Evolutionary conservation across 805 yeast species (phyloP), one percentile per base, ranked within the genome.

Genomic region (Yamadazyma sp.): DNA sequence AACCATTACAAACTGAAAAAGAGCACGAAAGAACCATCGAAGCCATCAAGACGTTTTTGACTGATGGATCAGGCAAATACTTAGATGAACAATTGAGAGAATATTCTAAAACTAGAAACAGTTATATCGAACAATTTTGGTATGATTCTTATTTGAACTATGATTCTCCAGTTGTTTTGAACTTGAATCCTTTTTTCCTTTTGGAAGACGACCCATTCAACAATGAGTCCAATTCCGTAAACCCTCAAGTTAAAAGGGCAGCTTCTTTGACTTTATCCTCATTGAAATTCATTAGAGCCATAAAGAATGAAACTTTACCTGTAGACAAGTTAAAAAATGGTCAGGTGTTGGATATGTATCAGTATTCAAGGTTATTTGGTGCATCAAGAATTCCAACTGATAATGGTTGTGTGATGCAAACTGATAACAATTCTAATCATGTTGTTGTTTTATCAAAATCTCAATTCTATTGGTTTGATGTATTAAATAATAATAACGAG

Each of bases 401-500:
- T 23, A 70, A 73, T 15, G 94, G 95, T 3, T 88, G 97, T 58
- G 77, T 84, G 37, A 78, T 88, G 80, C 95, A 87, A 58, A 75
- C 86, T 1, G 95, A 86, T 57, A 55, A 70, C 6, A 67, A 78
- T 7, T 79, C 93, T 1, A 83, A 79, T 50, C 96, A 88, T 57
- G 78, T 88, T 23, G 81, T 87, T 7, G 89, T 88, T 11, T 63
- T 86, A 56, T 80, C 86, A 43, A 80, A 84, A 51, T 84, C 95
- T 2, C 96, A 88, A 58, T 86, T 87, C 58, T 88, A 88, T 62
- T 88, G 96, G 96, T 88, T 88, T 55, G 96, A 88, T 54, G 97
- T 88, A 1, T 65, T 88, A 48, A 94, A 87, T 58, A 69, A 70
- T 31, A 63, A 78, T 43, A 78, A 84, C 54, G 80, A 85, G 52